Evolutionary conservation across 1,139 yeast genomes (phyloP), one percentile per base, ranked within the genome.

Genomic region (Pichia sp.): DNA sequence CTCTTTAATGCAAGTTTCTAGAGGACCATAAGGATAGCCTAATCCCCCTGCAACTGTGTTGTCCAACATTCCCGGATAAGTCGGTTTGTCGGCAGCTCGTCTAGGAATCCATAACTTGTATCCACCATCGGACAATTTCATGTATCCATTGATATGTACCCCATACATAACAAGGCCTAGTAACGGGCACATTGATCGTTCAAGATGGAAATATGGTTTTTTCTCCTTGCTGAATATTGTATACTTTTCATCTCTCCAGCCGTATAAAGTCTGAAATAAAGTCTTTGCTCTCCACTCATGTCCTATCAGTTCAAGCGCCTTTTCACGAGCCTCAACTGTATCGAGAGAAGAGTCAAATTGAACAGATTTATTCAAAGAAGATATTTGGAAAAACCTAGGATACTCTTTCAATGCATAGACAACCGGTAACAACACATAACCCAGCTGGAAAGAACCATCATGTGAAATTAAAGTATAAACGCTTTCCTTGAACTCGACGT

Each of bases 41-140:
- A 93, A 66, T 0, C 99, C 99, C 1, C 99, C 99, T 0, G 96
- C 99, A 5, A 93, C 88, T 1, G 95, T 88, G 65, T 91, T 93
- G 66, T 93, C 99, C 44, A 90, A 75, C 87, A 82, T 85, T 0
- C 88, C 86, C 0, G 99, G 98, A 70, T 82, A 90, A 0, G 98
- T 93, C 18, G 87, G 85, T 65, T 93, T 93, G 1, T 82, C 75
- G 13, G 72, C 65, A 0, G 97, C 78, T 58, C 99, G 74, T 56
- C 88, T 73, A 0, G 99, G 96, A 5, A 91, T 76, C 98, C 98
- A 93, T 52, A 93, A 63, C 61, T 80, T 78, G 44, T 82, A 62
- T 41, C 74, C 73, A 0, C 76, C 78, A 2, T 71, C 54, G 2
- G 47, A 47, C 4, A 52, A 5, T 0, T 83, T 78, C 0, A 86